These are phyloP conservation scores for Colletotrichum chrysophilum DNA, from an alignment of 2,329 filamentous ascomycete genomes.

Conservation along the genomic window DNA sequence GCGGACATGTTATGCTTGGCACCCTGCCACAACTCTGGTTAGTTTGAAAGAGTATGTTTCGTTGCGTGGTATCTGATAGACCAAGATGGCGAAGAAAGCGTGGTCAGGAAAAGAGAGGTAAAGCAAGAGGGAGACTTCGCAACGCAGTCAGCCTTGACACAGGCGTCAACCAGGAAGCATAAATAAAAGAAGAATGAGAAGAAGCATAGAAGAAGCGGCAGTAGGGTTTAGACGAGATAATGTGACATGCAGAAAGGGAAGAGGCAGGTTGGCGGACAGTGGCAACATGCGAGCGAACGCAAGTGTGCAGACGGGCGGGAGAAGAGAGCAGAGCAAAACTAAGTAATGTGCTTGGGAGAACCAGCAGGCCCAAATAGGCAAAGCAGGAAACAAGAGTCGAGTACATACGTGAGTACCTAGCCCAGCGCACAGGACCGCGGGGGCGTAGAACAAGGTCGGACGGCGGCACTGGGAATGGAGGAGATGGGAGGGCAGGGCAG, in stretches of 20 bases:
- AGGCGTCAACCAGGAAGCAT: background rate
- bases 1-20: background rate
- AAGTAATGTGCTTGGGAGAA: background rate
- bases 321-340: background rate
- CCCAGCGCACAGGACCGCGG: background rate
- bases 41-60: background rate
- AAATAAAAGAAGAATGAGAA: background rate
- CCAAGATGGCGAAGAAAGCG: background rate
- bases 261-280: background rate
- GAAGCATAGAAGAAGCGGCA: background rate
- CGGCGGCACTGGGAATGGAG: background rate
- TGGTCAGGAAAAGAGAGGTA: background rate
- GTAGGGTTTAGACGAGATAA: background rate
- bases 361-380: background rate
- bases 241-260: background rate
- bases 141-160: background rate
- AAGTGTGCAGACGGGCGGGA: background rate
- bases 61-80: background rate
- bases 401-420: background rate
- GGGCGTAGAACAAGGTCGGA: background rate
- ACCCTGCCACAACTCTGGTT: background rate
- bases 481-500: background rate
- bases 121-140: background rate
- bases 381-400: background rate
- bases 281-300: conserved; percentile 5